A percentile compares a stretch with the other conserved stretches of the same genome.
Conservation (phyloP, 768 basidiomycete species). For the Coprinopsis sp. region DNA sequence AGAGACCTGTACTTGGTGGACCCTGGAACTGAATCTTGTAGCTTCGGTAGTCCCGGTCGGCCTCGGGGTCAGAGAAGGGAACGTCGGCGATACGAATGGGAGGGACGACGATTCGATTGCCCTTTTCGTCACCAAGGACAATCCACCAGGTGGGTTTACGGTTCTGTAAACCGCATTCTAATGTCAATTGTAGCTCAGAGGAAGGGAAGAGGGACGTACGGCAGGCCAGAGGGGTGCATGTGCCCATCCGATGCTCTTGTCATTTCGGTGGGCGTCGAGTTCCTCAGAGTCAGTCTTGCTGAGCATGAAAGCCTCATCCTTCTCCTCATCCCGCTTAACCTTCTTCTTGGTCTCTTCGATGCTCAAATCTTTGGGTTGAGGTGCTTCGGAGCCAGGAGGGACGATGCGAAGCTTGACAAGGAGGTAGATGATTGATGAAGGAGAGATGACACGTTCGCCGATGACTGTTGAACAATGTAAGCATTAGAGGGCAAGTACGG, state of each 20-base stretch:
- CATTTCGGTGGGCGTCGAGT: constrained; percentile 38
- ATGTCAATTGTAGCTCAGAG: neutral
- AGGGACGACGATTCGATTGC: constrained; percentile 80
- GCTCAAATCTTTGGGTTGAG: constrained; percentile 36
- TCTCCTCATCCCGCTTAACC: constrained; percentile 49
- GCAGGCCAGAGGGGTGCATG: constrained; percentile 93
- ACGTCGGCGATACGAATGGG: constrained; percentile 80
- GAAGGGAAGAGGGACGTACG: constrained; percentile 39
- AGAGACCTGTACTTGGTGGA: constrained; percentile 75
- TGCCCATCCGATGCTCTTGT: constrained; percentile 50
- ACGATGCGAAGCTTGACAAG: constrained; percentile 76
- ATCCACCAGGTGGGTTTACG: constrained; percentile 94
- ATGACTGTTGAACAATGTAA: constrained; percentile 53
- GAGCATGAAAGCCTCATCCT: constrained; percentile 67
- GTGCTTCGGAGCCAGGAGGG: constrained; percentile 42
- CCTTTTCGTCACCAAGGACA: constrained; percentile 82
- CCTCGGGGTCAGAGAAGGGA: constrained; percentile 48
- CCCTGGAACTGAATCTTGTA: constrained; percentile 96
- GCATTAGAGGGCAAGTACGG: neutral
- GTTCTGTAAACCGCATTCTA: constrained; percentile 39
- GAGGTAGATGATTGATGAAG: constrained; percentile 84
- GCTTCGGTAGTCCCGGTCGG: constrained; percentile 60
- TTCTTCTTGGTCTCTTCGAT: constrained; percentile 45
- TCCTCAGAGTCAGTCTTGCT: constrained; percentile 63
- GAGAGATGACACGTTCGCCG: constrained; percentile 83